Conservation (phyloP, 2,329 filamentous ascomycete genomes). For the Phaeoacremonium minimum region DNA sequence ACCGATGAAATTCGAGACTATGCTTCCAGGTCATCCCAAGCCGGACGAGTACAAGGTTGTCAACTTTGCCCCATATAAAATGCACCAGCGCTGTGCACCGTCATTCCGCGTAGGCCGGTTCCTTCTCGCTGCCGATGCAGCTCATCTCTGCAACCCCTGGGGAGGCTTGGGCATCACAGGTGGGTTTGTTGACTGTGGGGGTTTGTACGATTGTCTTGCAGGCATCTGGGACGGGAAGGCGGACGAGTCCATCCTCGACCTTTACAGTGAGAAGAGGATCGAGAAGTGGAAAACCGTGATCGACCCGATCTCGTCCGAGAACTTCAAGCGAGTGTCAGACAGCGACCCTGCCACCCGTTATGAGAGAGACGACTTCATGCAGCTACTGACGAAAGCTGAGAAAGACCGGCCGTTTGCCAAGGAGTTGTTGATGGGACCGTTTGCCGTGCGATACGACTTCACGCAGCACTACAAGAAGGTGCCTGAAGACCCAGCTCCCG, state of each 20-base stretch:
- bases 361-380: conserved; percentile 33
- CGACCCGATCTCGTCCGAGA: conserved; percentile 35
- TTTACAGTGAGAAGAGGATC: conserved; percentile 40
- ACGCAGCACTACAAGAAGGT: conserved; percentile 35
- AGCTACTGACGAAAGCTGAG: conserved; percentile 28
- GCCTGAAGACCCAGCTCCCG: no score
- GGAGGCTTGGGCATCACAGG: conserved; percentile 61
- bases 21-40: conserved; percentile 56
- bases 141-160: conserved; percentile 50
- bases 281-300: conserved; percentile 40
- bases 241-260: conserved; percentile 36
- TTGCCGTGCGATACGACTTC: conserved; percentile 37
- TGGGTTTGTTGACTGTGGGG: conserved; percentile 60
- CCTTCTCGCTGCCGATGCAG: conserved; percentile 56
- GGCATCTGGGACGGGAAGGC: conserved; percentile 38
- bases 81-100: conserved; percentile 57
- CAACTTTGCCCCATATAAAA: conserved; percentile 55
- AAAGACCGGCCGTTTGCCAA: conserved; percentile 24
- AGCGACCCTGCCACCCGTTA: conserved; percentile 31
- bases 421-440: conserved; percentile 26
- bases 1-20: conserved; percentile 48
- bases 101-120: conserved; percentile 54
- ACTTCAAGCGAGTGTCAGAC: conserved; percentile 37
- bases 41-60: conserved; percentile 52
- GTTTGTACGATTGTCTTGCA: conserved; percentile 54